These are phyloP conservation scores for Plasmodium knowlesi DNA, from an alignment of 169 alveolate species.

Conservation along the genomic window DNA sequence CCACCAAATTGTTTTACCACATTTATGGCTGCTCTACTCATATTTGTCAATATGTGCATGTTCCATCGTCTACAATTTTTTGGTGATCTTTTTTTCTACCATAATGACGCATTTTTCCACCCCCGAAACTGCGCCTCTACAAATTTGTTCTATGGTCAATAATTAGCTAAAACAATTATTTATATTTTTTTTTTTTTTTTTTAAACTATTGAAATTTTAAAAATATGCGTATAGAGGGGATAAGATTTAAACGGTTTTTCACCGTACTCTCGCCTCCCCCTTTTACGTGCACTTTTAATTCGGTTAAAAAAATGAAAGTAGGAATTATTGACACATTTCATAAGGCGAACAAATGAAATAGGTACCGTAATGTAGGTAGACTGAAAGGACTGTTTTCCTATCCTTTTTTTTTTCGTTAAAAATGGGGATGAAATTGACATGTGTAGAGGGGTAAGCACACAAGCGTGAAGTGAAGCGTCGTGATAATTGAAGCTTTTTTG, in stretches of 20 bases:
- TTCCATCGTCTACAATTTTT: not conserved
- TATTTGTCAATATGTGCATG: not conserved
- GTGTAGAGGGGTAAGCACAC: not conserved
- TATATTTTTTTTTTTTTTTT: no score
- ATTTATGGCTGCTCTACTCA: not conserved
- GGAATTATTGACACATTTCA: not conserved
- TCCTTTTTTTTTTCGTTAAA: constrained; percentile 13
- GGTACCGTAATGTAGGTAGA: not conserved
- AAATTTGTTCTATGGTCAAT: not conserved
- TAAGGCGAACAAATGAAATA: not conserved
- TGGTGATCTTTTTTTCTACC: not conserved
- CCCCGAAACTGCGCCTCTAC: not conserved
- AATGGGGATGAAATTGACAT: not conserved
- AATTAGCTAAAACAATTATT: not conserved
- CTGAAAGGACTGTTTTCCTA: not conserved
- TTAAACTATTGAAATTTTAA: not conserved
- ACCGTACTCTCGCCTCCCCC: not conserved
- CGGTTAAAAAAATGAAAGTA: not conserved
- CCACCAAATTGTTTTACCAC: not conserved
- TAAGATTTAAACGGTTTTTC: not conserved
- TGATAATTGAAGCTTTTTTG: not conserved
- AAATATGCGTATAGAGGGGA: not conserved
- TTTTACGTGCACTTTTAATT: not conserved
- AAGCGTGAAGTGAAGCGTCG: not conserved
- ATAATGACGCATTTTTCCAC: no score